Conservation (phyloP, 1,284 basidiomycete genomes). For the Porodaedalea pini region DNA sequence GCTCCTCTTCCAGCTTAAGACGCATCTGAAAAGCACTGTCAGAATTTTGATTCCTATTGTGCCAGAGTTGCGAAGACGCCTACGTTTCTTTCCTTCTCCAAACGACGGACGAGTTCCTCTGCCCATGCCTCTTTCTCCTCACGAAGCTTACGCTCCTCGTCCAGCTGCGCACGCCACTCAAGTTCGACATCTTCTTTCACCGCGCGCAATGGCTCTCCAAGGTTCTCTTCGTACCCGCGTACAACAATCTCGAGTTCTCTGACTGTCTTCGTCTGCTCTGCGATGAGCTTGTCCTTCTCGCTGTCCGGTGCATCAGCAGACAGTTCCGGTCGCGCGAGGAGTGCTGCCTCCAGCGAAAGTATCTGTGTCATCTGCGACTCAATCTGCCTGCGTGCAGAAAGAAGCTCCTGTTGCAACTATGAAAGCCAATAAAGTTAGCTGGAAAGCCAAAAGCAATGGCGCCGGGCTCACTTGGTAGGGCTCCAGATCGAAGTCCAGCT, state of each 20-base stretch:
- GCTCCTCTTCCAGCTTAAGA: slow-evolving; percentile 66
- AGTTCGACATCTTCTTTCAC: slow-evolving; percentile 79
- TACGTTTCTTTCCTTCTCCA: slow-evolving; percentile 73
- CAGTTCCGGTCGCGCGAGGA: slow-evolving; percentile 59
- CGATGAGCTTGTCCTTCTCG: slow-evolving; percentile 69
- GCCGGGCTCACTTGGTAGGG: slow-evolving; percentile 63
- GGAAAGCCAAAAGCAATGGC: not conserved
- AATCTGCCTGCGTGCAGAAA: slow-evolving; percentile 67
- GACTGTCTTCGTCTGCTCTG: slow-evolving; percentile 65
- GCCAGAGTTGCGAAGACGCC: slow-evolving; percentile 23
- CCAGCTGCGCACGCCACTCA: slow-evolving; percentile 67
- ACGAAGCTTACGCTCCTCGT: slow-evolving; percentile 52
- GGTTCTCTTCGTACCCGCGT: slow-evolving; percentile 63
- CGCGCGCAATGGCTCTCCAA: slow-evolving; percentile 67
- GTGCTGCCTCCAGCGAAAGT: slow-evolving; percentile 69
- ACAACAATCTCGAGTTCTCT: slow-evolving; percentile 70
- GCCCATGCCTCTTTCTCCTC: slow-evolving; percentile 72
- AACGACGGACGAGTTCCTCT: slow-evolving; percentile 60
- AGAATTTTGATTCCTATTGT: slow-evolving; percentile 2
- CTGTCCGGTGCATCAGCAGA: slow-evolving; percentile 55
- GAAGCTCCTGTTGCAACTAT: slow-evolving; percentile 84
- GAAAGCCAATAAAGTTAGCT: not conserved
- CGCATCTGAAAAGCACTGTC: slow-evolving; percentile 38
- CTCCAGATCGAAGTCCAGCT: slow-evolving; percentile 82
- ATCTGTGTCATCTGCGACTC: slow-evolving; percentile 79